Evolutionary conservation across 352 stramenopile species (phyloP).

Genomic region (Globisporangium abappressorium): DNA sequence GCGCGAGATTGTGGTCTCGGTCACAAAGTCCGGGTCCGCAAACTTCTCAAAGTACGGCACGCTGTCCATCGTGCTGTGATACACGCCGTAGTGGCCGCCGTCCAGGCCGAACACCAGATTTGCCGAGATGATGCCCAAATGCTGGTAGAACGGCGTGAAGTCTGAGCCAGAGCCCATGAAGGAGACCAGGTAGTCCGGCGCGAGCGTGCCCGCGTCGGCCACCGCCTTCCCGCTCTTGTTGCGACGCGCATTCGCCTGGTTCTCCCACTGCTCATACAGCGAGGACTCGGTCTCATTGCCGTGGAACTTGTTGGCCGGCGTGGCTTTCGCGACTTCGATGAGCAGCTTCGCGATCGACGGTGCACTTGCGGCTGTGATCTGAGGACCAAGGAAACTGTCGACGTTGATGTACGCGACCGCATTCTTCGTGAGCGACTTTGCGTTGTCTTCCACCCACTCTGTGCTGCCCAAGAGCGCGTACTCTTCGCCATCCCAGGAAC

Average conservation of each 20-base stretch:
- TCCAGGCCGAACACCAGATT: conserved; percentile 54
- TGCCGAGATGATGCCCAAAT: conserved; percentile 72
- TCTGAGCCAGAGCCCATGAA: conserved; percentile 58
- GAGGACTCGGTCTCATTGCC: conserved; percentile 23
- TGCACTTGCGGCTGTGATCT: conserved; percentile 48
- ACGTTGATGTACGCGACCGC: conserved; percentile 86
- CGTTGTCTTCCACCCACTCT: conserved; percentile 75
- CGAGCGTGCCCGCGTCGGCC: conserved; percentile 25
- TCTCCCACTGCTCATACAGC: conserved; percentile 38
- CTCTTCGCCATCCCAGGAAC: conserved; percentile 87
- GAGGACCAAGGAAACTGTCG: conserved; percentile 59
- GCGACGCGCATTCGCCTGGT: conserved; percentile 25
- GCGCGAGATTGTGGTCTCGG: conserved; percentile 42
- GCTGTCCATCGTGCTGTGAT: conserved; percentile 88
- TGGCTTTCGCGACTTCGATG: conserved; percentile 43
- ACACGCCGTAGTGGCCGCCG: conserved; percentile 52
- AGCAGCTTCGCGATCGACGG: conserved; percentile 69
- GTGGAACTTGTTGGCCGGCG: conserved; percentile 50
- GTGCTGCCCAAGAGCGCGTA: conserved; percentile 82
- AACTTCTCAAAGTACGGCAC: conserved; percentile 62
- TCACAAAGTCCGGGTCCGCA: conserved; percentile 57
- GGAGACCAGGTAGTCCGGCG: conserved; percentile 35
- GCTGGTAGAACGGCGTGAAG: conserved; percentile 76
- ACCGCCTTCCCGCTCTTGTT: conserved; percentile 18
- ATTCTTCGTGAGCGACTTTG: conserved; percentile 41